phyloP scores from a whole-genome alignment of 805 yeast genomes.

The Tetrapisispora pingtungensis region DNA sequence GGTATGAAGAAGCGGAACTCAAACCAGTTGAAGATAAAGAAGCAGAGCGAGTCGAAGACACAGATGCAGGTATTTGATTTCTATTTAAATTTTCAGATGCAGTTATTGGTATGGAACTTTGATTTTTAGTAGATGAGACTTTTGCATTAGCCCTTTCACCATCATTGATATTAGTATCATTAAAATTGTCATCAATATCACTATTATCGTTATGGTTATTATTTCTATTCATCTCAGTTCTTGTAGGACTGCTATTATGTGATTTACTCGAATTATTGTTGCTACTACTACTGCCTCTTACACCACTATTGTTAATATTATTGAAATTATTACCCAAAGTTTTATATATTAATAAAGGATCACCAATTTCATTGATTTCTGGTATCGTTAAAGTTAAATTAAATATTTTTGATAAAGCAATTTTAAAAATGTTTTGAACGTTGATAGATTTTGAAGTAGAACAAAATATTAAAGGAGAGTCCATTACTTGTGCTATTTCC shows the following conservation, averaged over 20 bases:
- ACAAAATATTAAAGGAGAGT: slow-evolving; percentile 73
- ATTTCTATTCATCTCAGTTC: not conserved
- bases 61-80: slow-evolving; percentile 1
- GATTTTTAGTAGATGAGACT: not conserved
- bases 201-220: not conserved
- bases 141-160: not conserved
- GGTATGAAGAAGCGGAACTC: slow-evolving; percentile 1
- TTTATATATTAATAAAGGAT: slow-evolving; percentile 71
- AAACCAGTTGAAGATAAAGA: not conserved
- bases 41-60: slow-evolving; percentile 1
- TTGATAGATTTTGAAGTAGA: slow-evolving; percentile 89
- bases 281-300: too few species aligned
- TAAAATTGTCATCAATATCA: not conserved
- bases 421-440: slow-evolving; percentile 86
- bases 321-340: slow-evolving; percentile 16
- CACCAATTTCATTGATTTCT: slow-evolving; percentile 79
- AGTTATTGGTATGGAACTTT: not conserved
- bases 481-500: slow-evolving; percentile 82
- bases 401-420: slow-evolving; percentile 82
- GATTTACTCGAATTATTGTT: not conserved
- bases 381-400: slow-evolving; percentile 75
- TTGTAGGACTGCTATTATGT: slow-evolving; percentile 1
- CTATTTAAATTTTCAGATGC: not conserved
- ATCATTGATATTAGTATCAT: not conserved
- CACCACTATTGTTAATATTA: slow-evolving; percentile 7